Base-by-base conservation (phyloP, 192 early-diverging fungal genomes). In the Chytriomyces sp. region DNA sequence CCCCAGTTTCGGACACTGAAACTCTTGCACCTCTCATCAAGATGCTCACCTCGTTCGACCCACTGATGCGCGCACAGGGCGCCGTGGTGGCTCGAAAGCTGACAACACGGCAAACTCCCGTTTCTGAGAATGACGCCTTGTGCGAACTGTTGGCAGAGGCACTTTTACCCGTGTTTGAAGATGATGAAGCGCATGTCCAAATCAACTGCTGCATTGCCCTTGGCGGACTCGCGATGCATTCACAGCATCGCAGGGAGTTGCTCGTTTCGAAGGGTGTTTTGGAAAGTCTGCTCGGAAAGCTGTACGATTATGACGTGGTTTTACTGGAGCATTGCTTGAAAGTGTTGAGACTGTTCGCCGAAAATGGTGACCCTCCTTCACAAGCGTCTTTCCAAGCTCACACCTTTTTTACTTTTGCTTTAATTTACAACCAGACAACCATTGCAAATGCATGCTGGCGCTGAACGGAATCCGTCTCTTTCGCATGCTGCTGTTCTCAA, bases 281-380 rank as follows among this genome's bases (percentile, higher is more conserved):
- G 16, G 66, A 67, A 47, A 45, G 43, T 11, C 66, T 67, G 2
- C 45, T 67, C 13, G 44, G 44, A 18, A 67, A 67, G 11, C 45
- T 67, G 26, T 48, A 67, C 6, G 66, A 67, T 16, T 67, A 67
- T 13, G 44, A 67, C 44, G 28, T 67, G 24, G 26, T 44, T 5
- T 44, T 67, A 11, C 45, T 67, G 28, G 66, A 67, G 45, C 66
- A 67, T 43, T 43, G 66, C 46, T 46, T 67, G 66, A 67, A 67
- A 45, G 66, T 45, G 20, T 43, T 47, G 45, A 9, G 66, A 44
- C 10, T 16, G 1, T 67, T 45, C 46, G 8, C 23, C 13, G 66
- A 67, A n/a, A n/a, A 67, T 45, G 66, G 66, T 67, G 13, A 28
- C 0, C 35, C 35, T 35, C 35, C 35, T 35, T 35, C 35, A 35